Conservation (phyloP, 1,139 yeast genomes). For the Geotrichum aggregatum region DNA sequence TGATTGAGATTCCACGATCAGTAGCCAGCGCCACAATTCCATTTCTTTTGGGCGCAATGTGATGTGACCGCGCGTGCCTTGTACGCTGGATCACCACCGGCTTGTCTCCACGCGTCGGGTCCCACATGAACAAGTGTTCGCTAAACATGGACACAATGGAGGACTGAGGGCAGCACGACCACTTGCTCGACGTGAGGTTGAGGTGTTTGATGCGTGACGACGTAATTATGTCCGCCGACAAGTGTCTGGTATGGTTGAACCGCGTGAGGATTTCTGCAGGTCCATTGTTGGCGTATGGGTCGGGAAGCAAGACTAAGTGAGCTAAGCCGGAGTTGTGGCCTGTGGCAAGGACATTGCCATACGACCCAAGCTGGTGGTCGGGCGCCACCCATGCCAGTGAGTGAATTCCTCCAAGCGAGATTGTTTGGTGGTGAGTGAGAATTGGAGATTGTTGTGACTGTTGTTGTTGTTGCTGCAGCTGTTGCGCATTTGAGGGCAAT, state of each 20-base stretch:
- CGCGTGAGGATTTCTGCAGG: constrained; percentile 71
- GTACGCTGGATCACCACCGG: constrained; percentile 54
- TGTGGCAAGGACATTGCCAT: constrained; percentile 48
- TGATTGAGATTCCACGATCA: constrained; percentile 62
- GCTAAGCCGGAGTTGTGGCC: constrained; percentile 71
- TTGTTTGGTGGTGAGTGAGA: constrained; percentile 70
- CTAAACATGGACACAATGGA: constrained; percentile 57
- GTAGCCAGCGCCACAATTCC: constrained; percentile 64
- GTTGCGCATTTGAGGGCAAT: constrained; percentile 8
- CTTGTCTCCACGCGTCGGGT: constrained; percentile 51
- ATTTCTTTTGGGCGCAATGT: constrained; percentile 47
- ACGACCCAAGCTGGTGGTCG: constrained; percentile 34
- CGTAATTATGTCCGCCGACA: constrained; percentile 33
- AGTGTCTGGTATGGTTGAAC: constrained; percentile 66
- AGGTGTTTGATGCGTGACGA: constrained; percentile 40
- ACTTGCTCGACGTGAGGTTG: constrained; percentile 39
- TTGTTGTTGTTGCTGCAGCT: too few species aligned
- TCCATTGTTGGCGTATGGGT: constrained; percentile 43
- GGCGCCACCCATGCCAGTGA: constrained; percentile 60
- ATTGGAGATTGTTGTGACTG: too few species aligned
- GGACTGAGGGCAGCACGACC: constrained; percentile 44
- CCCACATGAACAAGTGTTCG: constrained; percentile 69
- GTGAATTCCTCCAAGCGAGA: constrained; percentile 63
- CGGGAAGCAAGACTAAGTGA: constrained; percentile 66
- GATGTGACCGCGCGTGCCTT: constrained; percentile 53